These are phyloP conservation scores for Phallus indusiatus DNA, from an alignment of 768 basidiomycete genomes.

Conservation along the genomic window DNA sequence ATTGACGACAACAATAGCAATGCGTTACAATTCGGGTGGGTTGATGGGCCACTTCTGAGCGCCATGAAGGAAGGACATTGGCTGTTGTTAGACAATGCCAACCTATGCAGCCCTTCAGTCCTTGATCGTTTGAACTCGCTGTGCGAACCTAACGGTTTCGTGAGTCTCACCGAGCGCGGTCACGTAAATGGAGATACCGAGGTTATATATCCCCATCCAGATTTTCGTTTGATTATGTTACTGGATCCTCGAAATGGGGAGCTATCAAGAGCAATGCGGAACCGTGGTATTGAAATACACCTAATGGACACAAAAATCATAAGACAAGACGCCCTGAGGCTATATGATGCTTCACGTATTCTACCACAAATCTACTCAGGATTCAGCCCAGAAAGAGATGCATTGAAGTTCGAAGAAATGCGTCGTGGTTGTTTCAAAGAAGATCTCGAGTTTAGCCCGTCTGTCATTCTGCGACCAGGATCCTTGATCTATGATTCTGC, in stretches of 20 bases:
- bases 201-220: slow-evolving; percentile 68
- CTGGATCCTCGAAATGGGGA: slow-evolving; percentile 89
- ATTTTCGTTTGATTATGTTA: slow-evolving; percentile 91
- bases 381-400: background rate
- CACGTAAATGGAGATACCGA: slow-evolving; percentile 69
- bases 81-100: slow-evolving; percentile 87
- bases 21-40: slow-evolving; percentile 77
- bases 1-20: slow-evolving; percentile 30
- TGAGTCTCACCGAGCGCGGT: slow-evolving; percentile 87
- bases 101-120: slow-evolving; percentile 90
- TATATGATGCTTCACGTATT: background rate
- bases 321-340: background rate
- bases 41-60: slow-evolving; percentile 82
- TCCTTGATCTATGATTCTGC: background rate
- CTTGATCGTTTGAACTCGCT: slow-evolving; percentile 94
- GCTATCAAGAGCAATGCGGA: slow-evolving; percentile 95
- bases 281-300: slow-evolving; percentile 84
- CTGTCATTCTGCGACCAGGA: background rate
- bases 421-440: background rate
- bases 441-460: background rate
- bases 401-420: background rate
- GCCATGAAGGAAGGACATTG: slow-evolving; percentile 85
- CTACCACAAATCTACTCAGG: background rate
- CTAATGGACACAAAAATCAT: slow-evolving; percentile 21
- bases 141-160: slow-evolving; percentile 74